Conservation (phyloP, 2,329 filamentous ascomycete species). For the Myotisia sp. region DNA sequence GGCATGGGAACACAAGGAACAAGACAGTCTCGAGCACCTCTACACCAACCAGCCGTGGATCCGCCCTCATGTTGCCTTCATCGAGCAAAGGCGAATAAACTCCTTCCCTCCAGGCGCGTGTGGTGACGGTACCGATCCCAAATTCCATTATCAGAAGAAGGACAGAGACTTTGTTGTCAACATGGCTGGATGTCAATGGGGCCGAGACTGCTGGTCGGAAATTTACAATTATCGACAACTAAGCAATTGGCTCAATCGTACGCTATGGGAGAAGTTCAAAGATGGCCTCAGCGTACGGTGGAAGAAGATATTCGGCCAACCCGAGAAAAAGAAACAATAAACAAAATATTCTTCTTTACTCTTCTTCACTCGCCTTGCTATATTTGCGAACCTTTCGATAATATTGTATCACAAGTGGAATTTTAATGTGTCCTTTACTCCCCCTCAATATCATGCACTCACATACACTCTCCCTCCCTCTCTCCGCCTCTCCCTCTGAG, state of each 20-base stretch:
- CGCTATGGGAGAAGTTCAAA: conserved; percentile 54
- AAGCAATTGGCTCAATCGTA: conserved; percentile 78
- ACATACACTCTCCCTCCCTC: no score
- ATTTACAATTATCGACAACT: conserved; percentile 92
- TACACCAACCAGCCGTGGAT: conserved; percentile 90
- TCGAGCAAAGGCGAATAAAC: conserved; percentile 85
- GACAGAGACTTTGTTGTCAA: conserved; percentile 92
- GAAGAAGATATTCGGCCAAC: conserved; percentile 14
- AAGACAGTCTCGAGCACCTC: conserved; percentile 84
- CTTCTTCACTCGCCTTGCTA: no score
- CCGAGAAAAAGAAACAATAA: conserved; percentile 8
- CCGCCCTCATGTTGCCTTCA: conserved; percentile 71
- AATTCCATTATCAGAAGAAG: conserved; percentile 70
- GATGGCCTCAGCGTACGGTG: conserved; percentile 17
- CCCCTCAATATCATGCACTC: no score
- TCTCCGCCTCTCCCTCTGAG: no score
- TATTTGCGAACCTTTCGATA: no score
- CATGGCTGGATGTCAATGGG: conserved; percentile 97
- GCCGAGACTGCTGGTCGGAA: conserved; percentile 91
- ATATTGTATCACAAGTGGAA: no score
- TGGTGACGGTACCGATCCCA: conserved; percentile 44
- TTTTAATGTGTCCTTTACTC: no score
- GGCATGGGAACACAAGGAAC: conserved; percentile 98
- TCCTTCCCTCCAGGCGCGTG: conserved; percentile 87
- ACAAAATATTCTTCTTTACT: neutral